Evolutionary conservation across 352 stramenopile species (phyloP).

Genomic region (Phytophthora colocasiae): DNA sequence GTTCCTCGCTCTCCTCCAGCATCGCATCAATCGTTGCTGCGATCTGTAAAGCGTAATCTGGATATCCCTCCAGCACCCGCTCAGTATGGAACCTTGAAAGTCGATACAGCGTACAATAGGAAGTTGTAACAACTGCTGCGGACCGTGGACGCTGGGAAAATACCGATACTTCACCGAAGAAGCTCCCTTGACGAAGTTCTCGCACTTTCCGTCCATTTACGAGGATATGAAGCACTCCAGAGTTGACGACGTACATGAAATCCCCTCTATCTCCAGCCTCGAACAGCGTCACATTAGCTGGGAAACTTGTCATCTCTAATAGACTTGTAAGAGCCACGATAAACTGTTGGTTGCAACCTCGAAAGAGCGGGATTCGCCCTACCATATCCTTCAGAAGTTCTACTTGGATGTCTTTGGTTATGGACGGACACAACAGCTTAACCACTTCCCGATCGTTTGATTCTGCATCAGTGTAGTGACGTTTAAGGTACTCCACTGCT

Average conservation of each 20-base stretch:
- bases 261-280: slow-evolving; percentile 63
- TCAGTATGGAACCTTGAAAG: slow-evolving; percentile 71
- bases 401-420: slow-evolving; percentile 79
- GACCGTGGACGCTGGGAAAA: slow-evolving; percentile 69
- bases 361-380: slow-evolving; percentile 65
- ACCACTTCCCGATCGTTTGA: slow-evolving; percentile 71
- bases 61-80: slow-evolving; percentile 65
- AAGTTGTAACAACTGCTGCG: slow-evolving; percentile 60
- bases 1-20: slow-evolving; percentile 47
- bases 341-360: slow-evolving; percentile 65
- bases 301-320: slow-evolving; percentile 68
- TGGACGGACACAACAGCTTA: slow-evolving; percentile 74
- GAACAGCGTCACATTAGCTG: slow-evolving; percentile 62
- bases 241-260: slow-evolving; percentile 81
- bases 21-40: slow-evolving; percentile 53
- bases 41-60: slow-evolving; percentile 58
- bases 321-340: slow-evolving; percentile 72
- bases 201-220: slow-evolving; percentile 65
- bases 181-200: slow-evolving; percentile 68
- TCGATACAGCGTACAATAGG: slow-evolving; percentile 74
- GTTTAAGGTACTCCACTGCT: slow-evolving; percentile 68
- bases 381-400: slow-evolving; percentile 70
- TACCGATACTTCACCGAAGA: slow-evolving; percentile 78
- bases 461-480: slow-evolving; percentile 74
- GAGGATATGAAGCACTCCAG: slow-evolving; percentile 63